Percentiles rank a stretch among this genome's conserved stretches.
These are phyloP conservation scores for Fusarium palustre DNA, from an alignment of 2,329 filamentous ascomycete species.

Conservation along the genomic window DNA sequence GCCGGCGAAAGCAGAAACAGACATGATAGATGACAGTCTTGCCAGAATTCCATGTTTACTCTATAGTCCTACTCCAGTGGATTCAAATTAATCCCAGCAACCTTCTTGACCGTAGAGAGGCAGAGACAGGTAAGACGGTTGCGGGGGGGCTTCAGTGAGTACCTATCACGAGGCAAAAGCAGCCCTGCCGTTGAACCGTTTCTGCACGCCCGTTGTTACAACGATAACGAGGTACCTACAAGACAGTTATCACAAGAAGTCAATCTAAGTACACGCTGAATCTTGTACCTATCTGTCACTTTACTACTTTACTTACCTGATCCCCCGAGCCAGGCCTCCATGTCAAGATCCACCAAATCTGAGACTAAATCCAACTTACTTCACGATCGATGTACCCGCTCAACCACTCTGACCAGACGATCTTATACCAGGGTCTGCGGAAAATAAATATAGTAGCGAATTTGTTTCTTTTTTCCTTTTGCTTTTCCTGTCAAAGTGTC, in stretches of 20 bases:
- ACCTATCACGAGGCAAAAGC: neutral
- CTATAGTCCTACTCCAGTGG: conserved; percentile 9
- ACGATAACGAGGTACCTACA: neutral
- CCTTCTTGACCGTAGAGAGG: too few relatives aligned
- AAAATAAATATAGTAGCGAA: neutral
- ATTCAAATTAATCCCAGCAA: neutral
- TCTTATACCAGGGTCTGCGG: neutral
- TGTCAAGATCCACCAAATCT: conserved; percentile 15
- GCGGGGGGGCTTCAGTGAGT: conserved; percentile 19
- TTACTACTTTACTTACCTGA: neutral
- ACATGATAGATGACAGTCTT: neutral
- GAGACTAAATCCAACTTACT: neutral
- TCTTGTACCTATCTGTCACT: neutral
- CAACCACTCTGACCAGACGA: conserved; percentile 3
- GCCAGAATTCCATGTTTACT: neutral
- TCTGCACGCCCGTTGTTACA: neutral
- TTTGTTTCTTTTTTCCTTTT: neutral
- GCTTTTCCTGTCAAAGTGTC: neutral
- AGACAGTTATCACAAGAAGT: neutral
- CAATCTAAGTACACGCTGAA: neutral
- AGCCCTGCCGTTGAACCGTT: neutral
- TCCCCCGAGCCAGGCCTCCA: neutral
- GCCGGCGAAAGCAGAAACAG: neutral
- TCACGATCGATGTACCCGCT: conserved; percentile 13
- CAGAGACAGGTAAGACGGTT: conserved; percentile 24